Evolutionary conservation across 2,329 filamentous ascomycete species (phyloP).

Genomic region (Arthroderma sp.): DNA sequence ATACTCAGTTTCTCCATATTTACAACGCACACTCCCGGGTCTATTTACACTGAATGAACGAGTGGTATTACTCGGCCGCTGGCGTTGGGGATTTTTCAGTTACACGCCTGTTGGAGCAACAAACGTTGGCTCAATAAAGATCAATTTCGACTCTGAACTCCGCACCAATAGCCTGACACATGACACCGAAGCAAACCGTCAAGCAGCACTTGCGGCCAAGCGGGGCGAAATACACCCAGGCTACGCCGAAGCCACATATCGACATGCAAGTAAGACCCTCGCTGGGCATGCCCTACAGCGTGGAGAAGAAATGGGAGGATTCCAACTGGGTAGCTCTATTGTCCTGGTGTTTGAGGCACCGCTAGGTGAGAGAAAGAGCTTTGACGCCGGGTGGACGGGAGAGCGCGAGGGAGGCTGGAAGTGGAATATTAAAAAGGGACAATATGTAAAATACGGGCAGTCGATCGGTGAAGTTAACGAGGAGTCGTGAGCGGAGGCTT

Average conservation of each 20-base stretch:
- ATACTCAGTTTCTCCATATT: conserved; percentile 86
- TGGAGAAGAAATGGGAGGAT: conserved; percentile 96
- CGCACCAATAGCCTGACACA: conserved; percentile 84
- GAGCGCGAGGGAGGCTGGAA: conserved; percentile 57
- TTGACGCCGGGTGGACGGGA: conserved; percentile 48
- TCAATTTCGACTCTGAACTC: conserved; percentile 93
- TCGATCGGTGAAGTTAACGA: conserved; percentile 56
- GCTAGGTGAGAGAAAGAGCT: conserved; percentile 42
- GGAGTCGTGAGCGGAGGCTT: too few species aligned
- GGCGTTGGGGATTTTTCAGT: conserved; percentile 95
- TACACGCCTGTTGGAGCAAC: conserved; percentile 93
- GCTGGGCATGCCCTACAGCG: conserved; percentile 70
- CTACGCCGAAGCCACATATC: conserved; percentile 84
- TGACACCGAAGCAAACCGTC: conserved; percentile 79
- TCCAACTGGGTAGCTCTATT: conserved; percentile 87
- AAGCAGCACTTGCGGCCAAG: conserved; percentile 63
- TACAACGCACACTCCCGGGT: conserved; percentile 81
- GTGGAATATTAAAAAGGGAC: conserved; percentile 78
- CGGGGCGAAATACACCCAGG: conserved; percentile 76
- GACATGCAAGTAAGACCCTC: conserved; percentile 60
- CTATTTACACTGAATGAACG: conserved; percentile 95
- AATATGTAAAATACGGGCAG: conserved; percentile 80
- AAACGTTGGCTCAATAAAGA: conserved; percentile 89
- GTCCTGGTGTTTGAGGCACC: conserved; percentile 96
- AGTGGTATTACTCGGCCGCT: conserved; percentile 81